phyloP scores from a whole-genome alignment of 305 asterid species.

The Fraxinus dipetala region DNA sequence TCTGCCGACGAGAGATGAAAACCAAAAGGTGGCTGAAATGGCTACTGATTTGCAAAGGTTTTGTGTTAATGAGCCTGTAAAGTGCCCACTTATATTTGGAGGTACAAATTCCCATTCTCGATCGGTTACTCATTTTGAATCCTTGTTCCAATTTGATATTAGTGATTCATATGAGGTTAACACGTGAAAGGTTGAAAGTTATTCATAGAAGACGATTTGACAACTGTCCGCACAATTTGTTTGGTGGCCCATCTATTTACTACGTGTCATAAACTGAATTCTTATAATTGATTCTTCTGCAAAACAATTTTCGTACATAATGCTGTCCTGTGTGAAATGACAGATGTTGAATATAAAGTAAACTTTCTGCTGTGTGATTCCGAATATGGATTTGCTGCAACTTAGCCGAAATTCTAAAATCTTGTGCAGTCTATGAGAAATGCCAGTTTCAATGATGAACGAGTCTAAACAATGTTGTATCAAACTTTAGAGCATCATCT shows the following conservation, averaged over 20 bases:
- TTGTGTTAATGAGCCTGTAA: slow-evolving; percentile 74
- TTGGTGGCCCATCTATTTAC: background rate
- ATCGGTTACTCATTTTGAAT: background rate
- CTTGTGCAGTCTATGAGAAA: background rate
- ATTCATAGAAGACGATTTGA: background rate
- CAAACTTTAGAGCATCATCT: background rate
- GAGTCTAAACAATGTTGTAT: background rate
- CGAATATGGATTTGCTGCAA: background rate
- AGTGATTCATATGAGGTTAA: background rate
- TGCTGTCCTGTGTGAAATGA: background rate
- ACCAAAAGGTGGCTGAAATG: slow-evolving; percentile 61
- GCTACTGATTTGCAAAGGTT: slow-evolving; percentile 54
- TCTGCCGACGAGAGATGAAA: slow-evolving; percentile 49
- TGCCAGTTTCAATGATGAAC: background rate
- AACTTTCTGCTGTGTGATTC: background rate
- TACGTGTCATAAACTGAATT: background rate
- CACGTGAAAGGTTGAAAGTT: background rate
- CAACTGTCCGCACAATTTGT: background rate
- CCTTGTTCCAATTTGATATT: background rate
- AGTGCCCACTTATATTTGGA: slow-evolving; percentile 88
- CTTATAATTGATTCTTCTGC: background rate
- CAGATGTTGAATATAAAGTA: background rate
- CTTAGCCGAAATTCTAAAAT: background rate
- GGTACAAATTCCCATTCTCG: slow-evolving; percentile 36
- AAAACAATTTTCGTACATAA: background rate